Evolutionary conservation across 176 grass and related monocot species (phyloP), one percentile per base, ranked within the genome.

Genomic region (Cymbopogon citratus): DNA sequence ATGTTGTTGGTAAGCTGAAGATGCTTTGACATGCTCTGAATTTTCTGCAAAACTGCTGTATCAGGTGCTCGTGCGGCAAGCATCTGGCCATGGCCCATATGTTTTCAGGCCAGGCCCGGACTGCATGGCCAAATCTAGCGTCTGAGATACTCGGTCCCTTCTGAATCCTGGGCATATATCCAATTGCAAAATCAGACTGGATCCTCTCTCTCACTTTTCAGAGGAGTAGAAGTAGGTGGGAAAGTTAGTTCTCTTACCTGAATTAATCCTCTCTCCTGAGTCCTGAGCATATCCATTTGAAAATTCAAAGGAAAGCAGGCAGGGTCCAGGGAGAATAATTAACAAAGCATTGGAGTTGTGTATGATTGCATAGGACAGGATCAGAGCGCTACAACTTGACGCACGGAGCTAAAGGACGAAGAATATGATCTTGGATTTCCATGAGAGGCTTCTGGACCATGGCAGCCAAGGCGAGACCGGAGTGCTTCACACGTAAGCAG

Each of bases 401-500:
- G 31, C 31, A 33, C 31, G 52, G 6, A 69, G 76, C 29, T 62
- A 89, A 33, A 76, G 31, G 63, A 75, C 81, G 36, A 31, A 52
- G 6, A 49, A 57, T 24, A 23, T 23, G 52, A 23, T 21, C 51
- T 54, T 54, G 51, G 18, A 79, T 75, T 79, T 84, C 27, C 25
- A 36, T 7, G 68, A 28, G 44, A 38, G 6, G 43, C 41, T 6
- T 48, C 18, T 29, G 35, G n/a, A 88, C 71, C 65, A 31, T 13
- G 60, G 67, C 39, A 19, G 41, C 7, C 26, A 33, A 2, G 21
- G 26, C 23, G 0, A 9, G 11, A 27, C 6, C 29, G 16, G 29
- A 36, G 80, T 78, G 86, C 52, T 78, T 74, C 74, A 51, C 86
- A 87, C 80, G 80, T 56, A 60, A 77, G 65, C 66, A n/a, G 12